Base-by-base conservation (phyloP, 768 basidiomycete genomes). In the Serendipita sp. region DNA sequence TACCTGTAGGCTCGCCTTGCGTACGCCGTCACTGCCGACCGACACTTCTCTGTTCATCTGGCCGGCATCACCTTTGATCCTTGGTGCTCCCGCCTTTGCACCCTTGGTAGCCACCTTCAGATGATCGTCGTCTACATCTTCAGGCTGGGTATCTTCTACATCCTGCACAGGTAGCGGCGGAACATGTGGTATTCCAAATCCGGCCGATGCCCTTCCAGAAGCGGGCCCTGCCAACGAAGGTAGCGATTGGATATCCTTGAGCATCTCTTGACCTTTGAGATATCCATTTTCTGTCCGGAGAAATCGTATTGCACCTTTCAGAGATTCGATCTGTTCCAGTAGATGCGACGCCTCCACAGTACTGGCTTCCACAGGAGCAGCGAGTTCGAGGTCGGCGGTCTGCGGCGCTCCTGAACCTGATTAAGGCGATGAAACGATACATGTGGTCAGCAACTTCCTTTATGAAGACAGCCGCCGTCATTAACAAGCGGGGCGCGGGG, bases 211-310 rank as follows among this genome's bases (percentile, higher is more conserved):
- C 16, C 53, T 41, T 28, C 67, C 76, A 44, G 73, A 72, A 66
- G 77, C 66, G 10, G 79, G 78, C 58, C 77, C 77, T 3, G 80
- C 76, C n/a, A 90, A 81, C 0, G 77, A 77, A 16, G 88, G 88
- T 0, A 98, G 78, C 3, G 83, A 71, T 67, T 87, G 83, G 64
- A 98, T 85, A 69, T 92, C 89, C 63, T 81, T 80, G 66, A 97
- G 83, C 0, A 98, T 81, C 70, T 94, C 92, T 73, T 92, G 89
- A 2, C 92, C 91, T 72, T 89, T 93, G 75, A 98, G 85, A 72
- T 90, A 92, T 2, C 90, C 82, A 72, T 98, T 98, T 74, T 98
- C 94, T 41, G 81, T 85, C 28, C 94, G 85, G n/a, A 99, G 78
- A 83, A 89, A 97, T 18, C 91, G 84, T 34, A 98, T 84, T 0